Evolutionary conservation across 176 grass and related monocot genomes (phyloP), one percentile per base, ranked within the genome.

Genomic region (Aegilops tauschii): DNA sequence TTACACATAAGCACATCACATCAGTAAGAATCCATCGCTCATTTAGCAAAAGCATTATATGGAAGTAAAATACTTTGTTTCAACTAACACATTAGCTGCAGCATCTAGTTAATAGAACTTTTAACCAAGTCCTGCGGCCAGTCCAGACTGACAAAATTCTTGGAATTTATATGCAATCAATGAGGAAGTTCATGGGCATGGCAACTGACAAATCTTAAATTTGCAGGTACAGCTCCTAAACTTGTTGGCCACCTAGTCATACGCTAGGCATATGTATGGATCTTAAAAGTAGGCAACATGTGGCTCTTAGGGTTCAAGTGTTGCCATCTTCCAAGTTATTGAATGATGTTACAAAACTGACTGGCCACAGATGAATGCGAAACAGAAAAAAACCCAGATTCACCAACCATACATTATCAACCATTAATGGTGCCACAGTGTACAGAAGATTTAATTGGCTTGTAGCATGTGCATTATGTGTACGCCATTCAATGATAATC

Each of bases 391-490:
- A 84, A 7, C 0, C 16, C 47, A 80, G 37, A 84, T 80, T 61
- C 61, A 80, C n/a, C 59, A 71, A 16, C 4, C 25, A 14, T 73
- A 44, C 58, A 83, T 52, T 79, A 71, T 39, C 67, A 23, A 12
- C 17, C 81, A 88, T 81, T 81, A 81, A 63, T 49, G 67, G 18
- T 62, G 67, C 63, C 68, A 73, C 47, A 62, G 29, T 76, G 76
- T 78, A 69, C 34, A 37, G 61, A 25, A 84, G 69, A 87, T 40
- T 84, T 52, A 47, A 62, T 61, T 82, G 61, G 74, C 39, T 79
- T 91, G 68, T 87, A 91, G 45, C 76, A 84, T 67, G 21, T 83
- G 73, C 68, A 72, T 52, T 66, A 65, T 74, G 76, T 59, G 30
- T 77, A 69, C 61, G 61, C 11, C 30, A 84, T 84, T 83, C 42